These are phyloP conservation scores for Mortierella sp. DNA, from an alignment of 371 early-diverging fungal genomes.

Conservation along the genomic window DNA sequence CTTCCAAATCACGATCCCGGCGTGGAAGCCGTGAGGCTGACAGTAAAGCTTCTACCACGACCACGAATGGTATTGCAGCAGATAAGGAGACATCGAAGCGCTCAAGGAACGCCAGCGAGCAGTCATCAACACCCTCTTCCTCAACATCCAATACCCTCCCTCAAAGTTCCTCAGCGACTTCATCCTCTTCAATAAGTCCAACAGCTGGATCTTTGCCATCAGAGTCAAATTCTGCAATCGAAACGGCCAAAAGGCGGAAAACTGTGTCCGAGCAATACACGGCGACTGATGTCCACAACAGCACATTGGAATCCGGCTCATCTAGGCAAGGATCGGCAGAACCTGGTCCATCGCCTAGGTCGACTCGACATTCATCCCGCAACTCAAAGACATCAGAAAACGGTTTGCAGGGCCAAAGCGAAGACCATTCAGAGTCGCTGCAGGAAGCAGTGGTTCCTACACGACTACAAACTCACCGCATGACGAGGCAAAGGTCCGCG, in stretches of 20 bases:
- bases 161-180: background rate
- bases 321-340: conserved; percentile 48
- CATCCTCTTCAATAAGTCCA: background rate
- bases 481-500: conserved; percentile 42
- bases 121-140: conserved; percentile 8
- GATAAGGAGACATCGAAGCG: conserved; percentile 27
- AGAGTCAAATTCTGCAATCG: conserved; percentile 1
- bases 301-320: conserved; percentile 5
- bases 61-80: background rate
- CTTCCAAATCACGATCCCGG: conserved; percentile 31
- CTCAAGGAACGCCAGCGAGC: conserved; percentile 29
- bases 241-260: conserved; percentile 28
- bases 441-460: conserved; percentile 3
- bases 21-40: conserved; percentile 47
- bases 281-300: conserved; percentile 9
- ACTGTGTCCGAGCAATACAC: background rate
- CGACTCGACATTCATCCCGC: conserved; percentile 50
- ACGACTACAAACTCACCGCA: conserved; percentile 31
- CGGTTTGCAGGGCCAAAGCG: conserved; percentile 7
- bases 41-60: conserved; percentile 6
- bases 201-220: background rate
- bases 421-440: conserved; percentile 10
- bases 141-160: background rate
- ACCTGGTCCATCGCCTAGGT: conserved; percentile 35
- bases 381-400: conserved; percentile 16